Evolutionary conservation across 139 green algal species (phyloP).

Genomic region (Haematococcus lacustris): DNA sequence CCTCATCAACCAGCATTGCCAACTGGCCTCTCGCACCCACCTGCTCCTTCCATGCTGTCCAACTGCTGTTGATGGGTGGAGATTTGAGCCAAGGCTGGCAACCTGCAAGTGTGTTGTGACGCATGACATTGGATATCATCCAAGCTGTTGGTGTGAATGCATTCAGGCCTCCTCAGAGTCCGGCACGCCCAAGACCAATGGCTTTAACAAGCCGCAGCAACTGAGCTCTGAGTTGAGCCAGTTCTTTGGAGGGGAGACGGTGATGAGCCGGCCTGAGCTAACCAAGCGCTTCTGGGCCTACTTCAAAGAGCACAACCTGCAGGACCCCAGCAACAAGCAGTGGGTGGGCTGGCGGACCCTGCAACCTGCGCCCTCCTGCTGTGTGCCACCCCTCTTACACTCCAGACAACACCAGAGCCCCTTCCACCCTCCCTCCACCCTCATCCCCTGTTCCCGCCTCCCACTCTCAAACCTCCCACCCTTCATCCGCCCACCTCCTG

Average conservation of each 20-base stretch:
- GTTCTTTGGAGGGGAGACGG: constrained; percentile 25
- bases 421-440: neutral
- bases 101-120: neutral
- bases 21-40: no score
- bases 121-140: neutral
- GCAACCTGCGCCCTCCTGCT: neutral
- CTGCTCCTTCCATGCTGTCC: no score
- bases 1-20: no score
- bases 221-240: constrained; percentile 37
- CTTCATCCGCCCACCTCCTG: neutral
- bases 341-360: neutral
- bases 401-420: neutral
- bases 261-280: constrained; percentile 21
- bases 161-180: neutral
- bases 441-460: neutral
- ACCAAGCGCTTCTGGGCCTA: constrained; percentile 29
- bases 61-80: neutral
- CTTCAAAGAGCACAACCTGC: constrained; percentile 20
- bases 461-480: neutral
- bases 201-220: constrained; percentile 42
- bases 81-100: neutral
- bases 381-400: no score
- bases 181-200: constrained; percentile 10
- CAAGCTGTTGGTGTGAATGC: neutral
- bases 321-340: constrained; percentile 18